Percentiles rank a stretch among this genome's conserved stretches.
Conservation (phyloP, 495 filamentous ascomycete species). For the Tuber indicum region DNA sequence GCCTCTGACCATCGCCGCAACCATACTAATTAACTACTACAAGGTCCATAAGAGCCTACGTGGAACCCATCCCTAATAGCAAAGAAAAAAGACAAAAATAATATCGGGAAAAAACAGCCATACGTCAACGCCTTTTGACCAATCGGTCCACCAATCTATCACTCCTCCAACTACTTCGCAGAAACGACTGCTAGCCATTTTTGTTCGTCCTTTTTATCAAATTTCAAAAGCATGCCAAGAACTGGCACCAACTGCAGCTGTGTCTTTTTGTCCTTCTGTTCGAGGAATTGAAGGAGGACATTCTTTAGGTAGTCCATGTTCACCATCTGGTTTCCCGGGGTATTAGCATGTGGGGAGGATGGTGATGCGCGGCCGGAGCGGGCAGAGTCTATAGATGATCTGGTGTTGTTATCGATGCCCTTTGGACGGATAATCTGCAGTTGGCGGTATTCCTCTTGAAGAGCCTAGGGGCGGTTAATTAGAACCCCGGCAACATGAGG, state of each 20-base stretch:
- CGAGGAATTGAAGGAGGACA: constrained; percentile 86
- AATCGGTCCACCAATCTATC: constrained; percentile 11
- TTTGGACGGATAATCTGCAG: constrained; percentile 29
- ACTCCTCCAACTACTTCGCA: constrained; percentile 39
- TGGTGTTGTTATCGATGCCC: constrained; percentile 34
- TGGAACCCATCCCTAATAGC: not conserved
- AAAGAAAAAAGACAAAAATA: constrained; percentile 6
- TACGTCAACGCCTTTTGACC: not conserved
- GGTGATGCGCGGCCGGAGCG: constrained; percentile 44
- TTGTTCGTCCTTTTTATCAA: constrained; percentile 85
- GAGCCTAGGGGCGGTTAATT: constrained; percentile 13
- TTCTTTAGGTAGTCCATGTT: constrained; percentile 90
- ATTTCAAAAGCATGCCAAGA: constrained; percentile 80
- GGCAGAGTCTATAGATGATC: constrained; percentile 57
- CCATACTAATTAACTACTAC: not conserved
- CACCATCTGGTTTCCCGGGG: constrained; percentile 46
- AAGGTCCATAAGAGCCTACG: not conserved
- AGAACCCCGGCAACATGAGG: not conserved
- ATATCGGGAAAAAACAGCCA: constrained; percentile 21
- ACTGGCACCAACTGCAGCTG: constrained; percentile 89
- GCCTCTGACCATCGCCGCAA: not conserved
- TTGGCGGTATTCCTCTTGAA: constrained; percentile 43
- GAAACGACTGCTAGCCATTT: constrained; percentile 80
- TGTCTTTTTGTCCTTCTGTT: constrained; percentile 85
- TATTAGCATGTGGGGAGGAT: constrained; percentile 44